phyloP scores from a whole-genome alignment of 202 grass and related monocot genomes.

The Zizania palustris region DNA sequence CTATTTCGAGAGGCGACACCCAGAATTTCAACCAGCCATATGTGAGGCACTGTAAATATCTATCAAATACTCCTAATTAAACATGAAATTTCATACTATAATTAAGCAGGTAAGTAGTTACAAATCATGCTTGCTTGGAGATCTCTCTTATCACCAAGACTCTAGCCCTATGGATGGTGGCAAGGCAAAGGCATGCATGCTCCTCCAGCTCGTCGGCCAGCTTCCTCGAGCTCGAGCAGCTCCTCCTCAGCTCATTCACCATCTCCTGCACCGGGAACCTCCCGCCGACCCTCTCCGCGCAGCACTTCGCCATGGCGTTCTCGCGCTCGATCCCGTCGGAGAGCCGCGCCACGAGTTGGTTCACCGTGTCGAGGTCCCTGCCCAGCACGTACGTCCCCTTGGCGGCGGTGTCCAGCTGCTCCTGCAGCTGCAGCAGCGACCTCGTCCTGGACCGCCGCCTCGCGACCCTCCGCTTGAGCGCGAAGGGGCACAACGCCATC shows the following conservation, averaged over 20 bases:
- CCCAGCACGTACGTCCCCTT: slow-evolving; percentile 56
- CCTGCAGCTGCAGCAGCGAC: slow-evolving; percentile 25
- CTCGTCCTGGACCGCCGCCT: background rate
- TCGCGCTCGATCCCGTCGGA: slow-evolving; percentile 49
- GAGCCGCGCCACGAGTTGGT: slow-evolving; percentile 38
- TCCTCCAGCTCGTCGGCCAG: slow-evolving; percentile 49
- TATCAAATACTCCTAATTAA: slow-evolving; percentile 30
- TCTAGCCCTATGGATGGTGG: slow-evolving; percentile 50
- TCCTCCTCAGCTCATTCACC: slow-evolving; percentile 47
- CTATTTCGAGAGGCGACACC: too few species aligned
- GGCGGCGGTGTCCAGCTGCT: slow-evolving; percentile 53
- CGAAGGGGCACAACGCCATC: slow-evolving; percentile 33
- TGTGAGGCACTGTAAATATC: too few species aligned
- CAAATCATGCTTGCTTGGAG: slow-evolving; percentile 31
- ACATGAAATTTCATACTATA: slow-evolving; percentile 10
- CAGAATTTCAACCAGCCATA: too few species aligned
- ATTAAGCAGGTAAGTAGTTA: background rate
- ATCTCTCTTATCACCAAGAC: slow-evolving; percentile 49
- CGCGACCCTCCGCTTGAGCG: slow-evolving; percentile 19
- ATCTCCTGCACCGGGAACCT: slow-evolving; percentile 42
- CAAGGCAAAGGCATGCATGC: slow-evolving; percentile 53
- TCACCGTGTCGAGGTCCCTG: slow-evolving; percentile 51
- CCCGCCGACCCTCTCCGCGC: slow-evolving; percentile 22
- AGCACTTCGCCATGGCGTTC: slow-evolving; percentile 44
- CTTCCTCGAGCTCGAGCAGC: slow-evolving; percentile 24